These are phyloP conservation scores for Candida yuanshanica DNA, from an alignment of 805 yeast genomes.

Conservation along the genomic window DNA sequence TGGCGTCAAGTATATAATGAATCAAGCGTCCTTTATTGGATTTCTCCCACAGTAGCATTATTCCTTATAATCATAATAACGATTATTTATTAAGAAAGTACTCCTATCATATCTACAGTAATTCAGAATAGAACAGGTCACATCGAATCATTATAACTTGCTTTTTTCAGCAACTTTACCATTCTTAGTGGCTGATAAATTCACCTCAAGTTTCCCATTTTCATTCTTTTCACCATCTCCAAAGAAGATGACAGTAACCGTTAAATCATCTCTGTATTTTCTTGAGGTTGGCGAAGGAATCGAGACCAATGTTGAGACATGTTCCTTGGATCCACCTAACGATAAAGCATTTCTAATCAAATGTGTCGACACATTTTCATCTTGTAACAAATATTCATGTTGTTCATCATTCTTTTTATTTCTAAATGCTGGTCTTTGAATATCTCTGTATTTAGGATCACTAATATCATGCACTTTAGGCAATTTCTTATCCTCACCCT, in stretches of 20 bases:
- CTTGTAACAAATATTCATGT: slow-evolving; percentile 58
- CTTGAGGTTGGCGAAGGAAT: slow-evolving; percentile 91
- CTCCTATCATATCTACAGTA: too few relatives aligned
- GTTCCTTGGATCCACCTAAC: slow-evolving; percentile 83
- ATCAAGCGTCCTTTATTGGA: too few relatives aligned
- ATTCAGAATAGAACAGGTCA: too few relatives aligned
- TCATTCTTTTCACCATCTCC: slow-evolving; percentile 37
- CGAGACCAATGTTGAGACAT: slow-evolving; percentile 80
- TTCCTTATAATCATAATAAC: too few relatives aligned
- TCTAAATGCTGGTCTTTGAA: slow-evolving; percentile 70
- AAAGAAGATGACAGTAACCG: slow-evolving; percentile 93
- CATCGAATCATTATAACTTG: slow-evolving; percentile 3
- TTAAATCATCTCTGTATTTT: slow-evolving; percentile 89
- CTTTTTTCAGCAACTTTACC: slow-evolving; percentile 4
- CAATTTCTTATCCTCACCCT: slow-evolving; percentile 36
- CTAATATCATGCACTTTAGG: slow-evolving; percentile 64
- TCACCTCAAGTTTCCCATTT: not conserved
- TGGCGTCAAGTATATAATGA: too few relatives aligned
- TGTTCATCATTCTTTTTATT: slow-evolving; percentile 32
- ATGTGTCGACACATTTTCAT: slow-evolving; percentile 88
- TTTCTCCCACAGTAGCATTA: too few relatives aligned
- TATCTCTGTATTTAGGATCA: slow-evolving; percentile 46
- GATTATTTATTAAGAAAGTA: too few relatives aligned
- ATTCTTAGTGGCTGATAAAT: slow-evolving; percentile 3
- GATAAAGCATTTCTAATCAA: slow-evolving; percentile 87